Base-by-base conservation (phyloP, 2,329 filamentous ascomycete genomes). In the Alternaria infectoria region DNA sequence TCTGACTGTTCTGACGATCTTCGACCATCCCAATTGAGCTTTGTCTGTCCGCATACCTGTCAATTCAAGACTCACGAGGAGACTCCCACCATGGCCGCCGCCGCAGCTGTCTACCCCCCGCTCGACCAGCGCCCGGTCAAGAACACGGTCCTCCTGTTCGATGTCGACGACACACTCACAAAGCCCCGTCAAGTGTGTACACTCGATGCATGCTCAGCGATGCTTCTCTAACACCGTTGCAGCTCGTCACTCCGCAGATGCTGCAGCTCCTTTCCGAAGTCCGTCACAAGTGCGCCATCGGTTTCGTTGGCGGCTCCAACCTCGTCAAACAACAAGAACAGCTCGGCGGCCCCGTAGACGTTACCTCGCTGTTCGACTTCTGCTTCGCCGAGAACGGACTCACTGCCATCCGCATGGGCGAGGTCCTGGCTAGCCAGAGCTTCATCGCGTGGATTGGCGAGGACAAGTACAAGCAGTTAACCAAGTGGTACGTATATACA, bases 371-470 rank as follows among this genome's bases (percentile, higher is more conserved):
- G 75, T 99, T 99, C 85, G 96, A 99, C 86, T 99, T 93, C 84
- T 96, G 91, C 88, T 99, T 99, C 84, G 86, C 93, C 62, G 96
- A 99, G 85, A 99, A 99, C 83, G 96, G 96, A 11, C 88, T 99
- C 71, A 96, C 92, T 2, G 96, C 95, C 46, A 97, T 87, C 86
- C 93, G 93, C 77, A 83, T 94, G 76, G 96, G 95, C 74, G 82
- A 90, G 79, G 86, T 87, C 59, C 88, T 98, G 61, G 85, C 90
- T 2, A 89, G 89, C 75, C 91, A 91, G 82, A 93, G 88, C 83
- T 99, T 98, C 88, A 97, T 98, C 84, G 81, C 88, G 73, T 97
- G 90, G 90, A 86, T 98, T 68, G 96, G 96, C 69, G 94, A 99
- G 86, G 87, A 89, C 46, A 86, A 86, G 84, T 96, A 94, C 85